phyloP scores from a whole-genome alignment of 805 yeast genomes.

The Saccharomycopsis sp. region DNA sequence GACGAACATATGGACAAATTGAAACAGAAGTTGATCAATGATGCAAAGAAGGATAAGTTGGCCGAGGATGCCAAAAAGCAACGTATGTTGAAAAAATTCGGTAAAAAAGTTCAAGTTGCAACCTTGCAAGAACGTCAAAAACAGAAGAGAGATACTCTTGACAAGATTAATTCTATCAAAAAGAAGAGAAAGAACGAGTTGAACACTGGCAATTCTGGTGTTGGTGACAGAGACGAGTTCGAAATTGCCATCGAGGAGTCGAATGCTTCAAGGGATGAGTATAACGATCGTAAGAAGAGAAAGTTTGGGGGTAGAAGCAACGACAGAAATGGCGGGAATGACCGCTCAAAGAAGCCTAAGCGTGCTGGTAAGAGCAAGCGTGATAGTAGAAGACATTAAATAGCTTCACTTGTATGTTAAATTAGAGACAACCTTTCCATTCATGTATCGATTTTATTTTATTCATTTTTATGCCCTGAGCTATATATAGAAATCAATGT shows the following conservation, averaged over 20 bases:
- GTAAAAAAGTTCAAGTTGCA: slow-evolving; percentile 93
- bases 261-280: slow-evolving; percentile 51
- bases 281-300: slow-evolving; percentile 5
- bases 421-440: no score
- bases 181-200: slow-evolving; percentile 63
- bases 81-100: slow-evolving; percentile 91
- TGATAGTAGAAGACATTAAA: not conserved
- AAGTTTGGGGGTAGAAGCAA: slow-evolving; percentile 4
- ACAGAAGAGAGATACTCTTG: slow-evolving; percentile 85
- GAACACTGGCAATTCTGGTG: not conserved
- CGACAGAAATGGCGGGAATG: slow-evolving; percentile 2
- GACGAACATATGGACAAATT: slow-evolving; percentile 97
- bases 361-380: slow-evolving; percentile 22
- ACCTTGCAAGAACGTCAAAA: slow-evolving; percentile 89
- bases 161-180: slow-evolving; percentile 84
- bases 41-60: slow-evolving; percentile 42
- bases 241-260: slow-evolving; percentile 92
- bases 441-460: no score
- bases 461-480: no score
- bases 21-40: slow-evolving; percentile 71
- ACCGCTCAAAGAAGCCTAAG: slow-evolving; percentile 11
- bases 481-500: no score
- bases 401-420: not conserved
- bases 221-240: slow-evolving; percentile 43
- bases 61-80: slow-evolving; percentile 90